A percentile compares a stretch with the other conserved stretches of the same genome.
These are phyloP conservation scores for Buddleja alternifolia DNA, from an alignment of 257 asterid genomes.

Conservation along the genomic window DNA sequence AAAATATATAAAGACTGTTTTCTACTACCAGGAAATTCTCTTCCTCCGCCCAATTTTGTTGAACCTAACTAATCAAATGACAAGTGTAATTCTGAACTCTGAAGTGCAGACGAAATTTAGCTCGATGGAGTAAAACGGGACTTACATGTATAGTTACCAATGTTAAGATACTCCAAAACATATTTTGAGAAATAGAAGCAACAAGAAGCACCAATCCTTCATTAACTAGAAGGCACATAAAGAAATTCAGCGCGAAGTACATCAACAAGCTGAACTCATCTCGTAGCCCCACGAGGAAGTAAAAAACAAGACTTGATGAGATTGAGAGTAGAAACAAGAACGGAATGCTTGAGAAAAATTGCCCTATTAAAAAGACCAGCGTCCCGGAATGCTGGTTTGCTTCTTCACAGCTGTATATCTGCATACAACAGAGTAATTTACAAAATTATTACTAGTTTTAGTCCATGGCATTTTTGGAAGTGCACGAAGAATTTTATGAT, in stretches of 20 bases:
- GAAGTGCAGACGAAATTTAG: not conserved
- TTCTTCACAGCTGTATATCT: slow-evolving; percentile 84
- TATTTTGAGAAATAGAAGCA: slow-evolving; percentile 66
- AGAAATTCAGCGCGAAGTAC: slow-evolving; percentile 83
- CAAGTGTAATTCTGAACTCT: not conserved
- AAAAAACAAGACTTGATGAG: slow-evolving; percentile 87
- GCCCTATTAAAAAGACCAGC: slow-evolving; percentile 77
- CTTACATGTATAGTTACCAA: slow-evolving; percentile 82
- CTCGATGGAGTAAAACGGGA: slow-evolving; percentile 20
- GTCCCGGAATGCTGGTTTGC: slow-evolving; percentile 91
- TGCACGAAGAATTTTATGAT: no score
- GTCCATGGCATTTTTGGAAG: no score
- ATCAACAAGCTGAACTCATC: slow-evolving; percentile 83
- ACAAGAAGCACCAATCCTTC: slow-evolving; percentile 83
- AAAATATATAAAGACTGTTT: not conserved
- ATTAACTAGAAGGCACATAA: slow-evolving; percentile 81
- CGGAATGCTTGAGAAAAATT: slow-evolving; percentile 85
- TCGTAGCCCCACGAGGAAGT: slow-evolving; percentile 85
- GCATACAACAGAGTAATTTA: slow-evolving; percentile 27
- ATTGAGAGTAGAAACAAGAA: slow-evolving; percentile 91
- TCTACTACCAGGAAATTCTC: not conserved
- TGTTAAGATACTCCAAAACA: slow-evolving; percentile 72
- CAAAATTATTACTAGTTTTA: not conserved
- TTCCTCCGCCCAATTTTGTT: no score
- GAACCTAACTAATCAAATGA: no score